Evolutionary conservation across 257 asterid genomes (phyloP).

Genomic region (Lantana camara): DNA sequence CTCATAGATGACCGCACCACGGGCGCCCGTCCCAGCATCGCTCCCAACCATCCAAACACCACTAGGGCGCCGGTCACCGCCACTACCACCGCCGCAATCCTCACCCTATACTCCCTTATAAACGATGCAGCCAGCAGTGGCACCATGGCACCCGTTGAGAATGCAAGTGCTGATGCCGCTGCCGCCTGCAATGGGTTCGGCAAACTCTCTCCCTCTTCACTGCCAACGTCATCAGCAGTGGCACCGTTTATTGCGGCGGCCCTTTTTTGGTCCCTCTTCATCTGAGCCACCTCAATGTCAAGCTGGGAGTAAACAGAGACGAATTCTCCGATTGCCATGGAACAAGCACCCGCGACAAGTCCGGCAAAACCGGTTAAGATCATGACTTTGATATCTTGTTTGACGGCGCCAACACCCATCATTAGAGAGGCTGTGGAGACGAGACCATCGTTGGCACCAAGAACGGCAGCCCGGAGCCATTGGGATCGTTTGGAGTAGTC

Average conservation of each 20-base stretch:
- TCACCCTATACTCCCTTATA: conserved; percentile 58
- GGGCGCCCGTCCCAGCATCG: conserved; percentile 65
- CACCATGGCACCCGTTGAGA: conserved; percentile 73
- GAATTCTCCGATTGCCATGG: conserved; percentile 89
- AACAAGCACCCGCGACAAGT: conserved; percentile 80
- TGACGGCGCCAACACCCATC: conserved; percentile 91
- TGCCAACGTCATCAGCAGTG: conserved; percentile 17
- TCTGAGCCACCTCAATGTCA: conserved; percentile 72
- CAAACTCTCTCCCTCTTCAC: conserved; percentile 32
- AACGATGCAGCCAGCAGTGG: conserved; percentile 79
- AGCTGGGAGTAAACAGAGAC: conserved; percentile 83
- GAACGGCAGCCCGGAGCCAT: conserved; percentile 90
- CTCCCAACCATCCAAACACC: conserved; percentile 77
- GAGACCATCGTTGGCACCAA: conserved; percentile 86
- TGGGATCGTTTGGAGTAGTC: conserved; percentile 78
- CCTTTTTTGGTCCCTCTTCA: conserved; percentile 43
- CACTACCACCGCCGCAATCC: conserved; percentile 56
- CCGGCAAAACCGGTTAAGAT: conserved; percentile 80
- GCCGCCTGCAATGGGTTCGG: conserved; percentile 84
- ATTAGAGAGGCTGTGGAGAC: conserved; percentile 76
- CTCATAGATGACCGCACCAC: conserved; percentile 52
- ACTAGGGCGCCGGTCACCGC: conserved; percentile 65
- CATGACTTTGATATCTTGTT: conserved; percentile 76
- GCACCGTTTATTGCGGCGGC: conserved; percentile 13
- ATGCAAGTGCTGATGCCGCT: conserved; percentile 75